These are phyloP conservation scores for Saturnispora hagleri DNA, from an alignment of 805 yeast genomes.

Conservation along the genomic window DNA sequence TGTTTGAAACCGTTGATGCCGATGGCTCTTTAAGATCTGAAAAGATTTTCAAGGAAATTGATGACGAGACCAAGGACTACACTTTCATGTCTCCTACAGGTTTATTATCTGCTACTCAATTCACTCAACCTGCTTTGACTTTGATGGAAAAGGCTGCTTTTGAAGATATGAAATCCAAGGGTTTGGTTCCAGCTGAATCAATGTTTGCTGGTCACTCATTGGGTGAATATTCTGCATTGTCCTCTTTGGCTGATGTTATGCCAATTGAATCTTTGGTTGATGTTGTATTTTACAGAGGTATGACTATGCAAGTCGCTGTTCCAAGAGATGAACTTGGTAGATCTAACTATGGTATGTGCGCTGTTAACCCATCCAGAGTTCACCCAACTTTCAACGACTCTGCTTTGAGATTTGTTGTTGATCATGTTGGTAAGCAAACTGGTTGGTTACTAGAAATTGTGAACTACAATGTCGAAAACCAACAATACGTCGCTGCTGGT, in stretches of 20 bases:
- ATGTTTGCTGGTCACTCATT: constrained; percentile 98
- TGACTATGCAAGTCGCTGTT: constrained; percentile 99
- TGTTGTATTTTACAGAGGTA: constrained; percentile 98
- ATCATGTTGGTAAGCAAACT: constrained; percentile 73
- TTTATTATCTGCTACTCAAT: constrained; percentile 93
- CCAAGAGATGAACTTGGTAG: constrained; percentile 94
- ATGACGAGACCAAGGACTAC: constrained; percentile 68
- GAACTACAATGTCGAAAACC: constrained; percentile 95
- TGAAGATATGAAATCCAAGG: constrained; percentile 95
- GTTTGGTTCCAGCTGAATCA: constrained; percentile 85
- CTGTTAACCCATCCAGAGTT: constrained; percentile 93
- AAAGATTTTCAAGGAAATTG: constrained; percentile 90
- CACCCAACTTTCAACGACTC: constrained; percentile 83
- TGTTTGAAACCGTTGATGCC: constrained; percentile 87
- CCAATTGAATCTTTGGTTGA: constrained; percentile 95
- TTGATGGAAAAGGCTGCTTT: constrained; percentile 98
- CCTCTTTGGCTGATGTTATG: constrained; percentile 97
- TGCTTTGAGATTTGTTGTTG: constrained; percentile 90
- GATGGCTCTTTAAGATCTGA: constrained; percentile 81
- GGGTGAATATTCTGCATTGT: constrained; percentile 97
- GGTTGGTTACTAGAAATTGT: constrained; percentile 96
- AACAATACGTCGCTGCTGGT: constrained; percentile 98
- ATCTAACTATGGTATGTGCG: constrained; percentile 99
- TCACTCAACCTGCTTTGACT: constrained; percentile 98
- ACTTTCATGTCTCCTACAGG: constrained; percentile 93